These are phyloP conservation scores for Paecilomyces dactylethromorphus DNA, from an alignment of 2,329 filamentous ascomycete species.

Conservation along the genomic window DNA sequence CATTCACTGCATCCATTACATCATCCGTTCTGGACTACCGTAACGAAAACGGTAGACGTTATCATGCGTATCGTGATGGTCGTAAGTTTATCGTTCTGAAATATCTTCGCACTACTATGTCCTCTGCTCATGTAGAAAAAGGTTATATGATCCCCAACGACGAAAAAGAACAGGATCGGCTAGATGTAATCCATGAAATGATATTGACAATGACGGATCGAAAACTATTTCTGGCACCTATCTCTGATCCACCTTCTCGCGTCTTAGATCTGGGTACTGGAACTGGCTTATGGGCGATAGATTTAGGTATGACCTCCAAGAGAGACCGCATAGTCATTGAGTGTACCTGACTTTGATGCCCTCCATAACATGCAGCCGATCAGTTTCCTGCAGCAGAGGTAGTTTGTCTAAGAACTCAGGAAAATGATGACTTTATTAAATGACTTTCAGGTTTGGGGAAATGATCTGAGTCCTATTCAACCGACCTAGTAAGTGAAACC, in stretches of 20 bases:
- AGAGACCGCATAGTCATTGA: not conserved
- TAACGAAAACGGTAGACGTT: slow-evolving; percentile 27
- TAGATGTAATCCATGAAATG: slow-evolving; percentile 5
- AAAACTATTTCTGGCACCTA: slow-evolving; percentile 1
- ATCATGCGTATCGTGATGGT: too few relatives aligned
- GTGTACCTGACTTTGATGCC: not conserved
- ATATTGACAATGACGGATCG: not conserved
- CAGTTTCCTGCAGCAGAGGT: not conserved
- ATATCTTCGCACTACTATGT: not conserved
- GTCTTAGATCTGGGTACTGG: slow-evolving; percentile 4
- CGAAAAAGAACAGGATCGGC: slow-evolving; percentile 1
- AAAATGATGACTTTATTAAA: not conserved
- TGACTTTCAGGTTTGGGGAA: not conserved
- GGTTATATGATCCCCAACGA: slow-evolving; percentile 5
- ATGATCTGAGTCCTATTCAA: not conserved
- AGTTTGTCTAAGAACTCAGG: not conserved
- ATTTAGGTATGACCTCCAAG: not conserved
- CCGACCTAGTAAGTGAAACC: not conserved
- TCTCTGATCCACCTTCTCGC: not conserved
- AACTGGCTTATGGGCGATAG: slow-evolving; percentile 2
- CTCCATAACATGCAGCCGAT: not conserved
- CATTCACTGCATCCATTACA: not conserved
- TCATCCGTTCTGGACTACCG: slow-evolving; percentile 9
- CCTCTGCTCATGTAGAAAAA: not conserved
- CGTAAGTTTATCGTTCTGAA: too few relatives aligned